Evolutionary conservation across 2,329 filamentous ascomycete species (phyloP).

Genomic region (Aspergillus quadricinctus): DNA sequence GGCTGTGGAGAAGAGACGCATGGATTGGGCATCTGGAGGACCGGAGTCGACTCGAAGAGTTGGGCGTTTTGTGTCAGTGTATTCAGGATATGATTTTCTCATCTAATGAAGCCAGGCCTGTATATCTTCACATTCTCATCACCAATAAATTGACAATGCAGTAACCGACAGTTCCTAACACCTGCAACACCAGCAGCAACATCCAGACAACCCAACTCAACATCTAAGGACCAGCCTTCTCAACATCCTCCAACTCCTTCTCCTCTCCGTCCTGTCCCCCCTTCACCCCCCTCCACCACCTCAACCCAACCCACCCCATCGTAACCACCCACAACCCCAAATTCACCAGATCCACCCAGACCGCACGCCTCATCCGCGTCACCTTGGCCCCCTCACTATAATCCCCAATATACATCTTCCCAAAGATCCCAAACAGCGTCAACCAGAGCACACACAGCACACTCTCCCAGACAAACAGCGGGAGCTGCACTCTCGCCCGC

Average conservation of each 20-base stretch:
- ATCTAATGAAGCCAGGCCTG: not conserved
- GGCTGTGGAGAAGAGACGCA: too few species aligned
- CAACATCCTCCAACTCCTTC: constrained; percentile 19
- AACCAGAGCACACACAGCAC: constrained; percentile 76
- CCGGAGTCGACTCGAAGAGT: not conserved
- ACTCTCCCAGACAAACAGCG: constrained; percentile 63
- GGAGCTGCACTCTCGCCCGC: constrained; percentile 20
- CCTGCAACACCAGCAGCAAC: not conserved
- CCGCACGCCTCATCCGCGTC: constrained; percentile 76
- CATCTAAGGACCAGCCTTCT: constrained; percentile 1
- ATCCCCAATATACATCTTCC: constrained; percentile 66
- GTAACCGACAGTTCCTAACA: not conserved
- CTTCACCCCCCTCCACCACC: constrained; percentile 29
- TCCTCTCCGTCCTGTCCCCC: constrained; percentile 19
- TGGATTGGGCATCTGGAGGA: not conserved
- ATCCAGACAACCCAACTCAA: not conserved
- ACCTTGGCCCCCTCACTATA: constrained; percentile 37
- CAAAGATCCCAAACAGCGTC: constrained; percentile 78
- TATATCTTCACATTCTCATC: not conserved
- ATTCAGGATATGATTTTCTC: not conserved
- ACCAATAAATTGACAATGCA: too few species aligned
- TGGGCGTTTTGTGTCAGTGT: not conserved
- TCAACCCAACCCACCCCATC: constrained; percentile 37
- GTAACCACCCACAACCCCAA: constrained; percentile 72
- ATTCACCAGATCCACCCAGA: constrained; percentile 75